Evolutionary conservation across 2,329 filamentous ascomycete species (phyloP).

Genomic region (Cordyceps cateniannulata): DNA sequence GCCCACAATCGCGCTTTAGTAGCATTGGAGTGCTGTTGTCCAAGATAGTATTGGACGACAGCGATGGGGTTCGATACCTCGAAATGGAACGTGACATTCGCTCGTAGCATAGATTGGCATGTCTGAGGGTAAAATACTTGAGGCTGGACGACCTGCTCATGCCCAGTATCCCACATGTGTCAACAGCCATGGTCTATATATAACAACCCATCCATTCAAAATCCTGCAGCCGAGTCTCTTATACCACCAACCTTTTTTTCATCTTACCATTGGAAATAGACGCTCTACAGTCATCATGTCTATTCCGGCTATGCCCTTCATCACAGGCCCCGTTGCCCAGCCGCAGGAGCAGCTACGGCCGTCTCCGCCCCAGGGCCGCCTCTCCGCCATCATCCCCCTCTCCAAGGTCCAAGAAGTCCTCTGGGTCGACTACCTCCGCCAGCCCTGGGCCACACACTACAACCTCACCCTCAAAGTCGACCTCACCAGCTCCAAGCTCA

Average conservation of each 20-base stretch:
- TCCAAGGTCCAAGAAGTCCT: conserved; percentile 7
- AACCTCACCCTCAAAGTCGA: neutral
- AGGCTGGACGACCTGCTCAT: no score
- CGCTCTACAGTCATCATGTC: neutral
- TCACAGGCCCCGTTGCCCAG: neutral
- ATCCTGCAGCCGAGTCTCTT: neutral
- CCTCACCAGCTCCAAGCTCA: neutral
- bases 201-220: no score
- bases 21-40: no score
- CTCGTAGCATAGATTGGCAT: no score
- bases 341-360: neutral
- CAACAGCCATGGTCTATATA: no score
- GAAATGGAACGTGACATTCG: no score
- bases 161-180: no score
- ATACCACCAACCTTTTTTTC: neutral
- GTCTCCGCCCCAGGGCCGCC: neutral
- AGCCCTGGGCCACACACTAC: conserved; percentile 1
- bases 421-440: conserved; percentile 1
- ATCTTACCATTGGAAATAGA: neutral
- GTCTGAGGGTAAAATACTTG: no score
- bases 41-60: neutral
- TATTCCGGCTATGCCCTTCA: neutral
- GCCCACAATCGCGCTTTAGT: neutral
- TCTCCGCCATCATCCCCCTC: neutral
- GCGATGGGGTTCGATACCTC: no score